Percentiles rank a stretch among this genome's conserved stretches.
These are phyloP conservation scores for Malassezia slooffiae DNA, from an alignment of 1,284 basidiomycete genomes.

Conservation along the genomic window DNA sequence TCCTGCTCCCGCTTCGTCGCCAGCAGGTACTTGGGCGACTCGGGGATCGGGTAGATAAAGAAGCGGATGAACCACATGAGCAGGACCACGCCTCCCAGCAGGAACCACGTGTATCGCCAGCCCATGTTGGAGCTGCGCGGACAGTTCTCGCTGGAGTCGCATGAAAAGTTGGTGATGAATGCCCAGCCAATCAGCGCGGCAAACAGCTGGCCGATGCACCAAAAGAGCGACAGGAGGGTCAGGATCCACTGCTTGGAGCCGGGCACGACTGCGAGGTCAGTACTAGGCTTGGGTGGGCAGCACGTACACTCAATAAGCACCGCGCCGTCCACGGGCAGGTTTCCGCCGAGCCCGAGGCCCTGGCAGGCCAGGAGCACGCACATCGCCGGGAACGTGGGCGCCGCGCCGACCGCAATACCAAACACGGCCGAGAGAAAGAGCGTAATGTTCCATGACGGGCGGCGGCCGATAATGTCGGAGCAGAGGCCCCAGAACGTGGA, in stretches of 20 bases:
- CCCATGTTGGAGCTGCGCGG: slow-evolving; percentile 53
- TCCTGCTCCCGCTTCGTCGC: slow-evolving; percentile 60
- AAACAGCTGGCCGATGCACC: slow-evolving; percentile 56
- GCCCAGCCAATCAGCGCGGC: slow-evolving; percentile 39
- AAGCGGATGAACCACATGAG: slow-evolving; percentile 44
- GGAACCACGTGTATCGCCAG: slow-evolving; percentile 57
- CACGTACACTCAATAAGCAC: slow-evolving; percentile 34
- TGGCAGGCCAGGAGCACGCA: slow-evolving; percentile 53
- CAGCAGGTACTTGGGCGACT: slow-evolving; percentile 61
- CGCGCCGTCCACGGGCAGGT: slow-evolving; percentile 44
- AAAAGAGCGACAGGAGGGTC: slow-evolving; percentile 58
- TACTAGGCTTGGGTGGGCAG: no score
- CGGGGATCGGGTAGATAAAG: slow-evolving; percentile 51
- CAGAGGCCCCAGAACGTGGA: slow-evolving; percentile 53
- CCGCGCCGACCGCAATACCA: slow-evolving; percentile 55
- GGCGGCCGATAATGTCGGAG: slow-evolving; percentile 50
- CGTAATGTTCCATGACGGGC: slow-evolving; percentile 56
- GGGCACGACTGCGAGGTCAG: slow-evolving; percentile 21
- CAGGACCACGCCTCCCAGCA: slow-evolving; percentile 30
- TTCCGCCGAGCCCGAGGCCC: slow-evolving; percentile 56
- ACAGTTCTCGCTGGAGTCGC: slow-evolving; percentile 47
- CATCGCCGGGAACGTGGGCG: slow-evolving; percentile 53
- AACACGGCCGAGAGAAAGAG: slow-evolving; percentile 55
- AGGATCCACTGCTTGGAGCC: slow-evolving; percentile 52
- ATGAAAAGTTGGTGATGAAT: slow-evolving; percentile 52